phyloP scores from a whole-genome alignment of 352 stramenopile species.

The Globisporangium recalcitrans region DNA sequence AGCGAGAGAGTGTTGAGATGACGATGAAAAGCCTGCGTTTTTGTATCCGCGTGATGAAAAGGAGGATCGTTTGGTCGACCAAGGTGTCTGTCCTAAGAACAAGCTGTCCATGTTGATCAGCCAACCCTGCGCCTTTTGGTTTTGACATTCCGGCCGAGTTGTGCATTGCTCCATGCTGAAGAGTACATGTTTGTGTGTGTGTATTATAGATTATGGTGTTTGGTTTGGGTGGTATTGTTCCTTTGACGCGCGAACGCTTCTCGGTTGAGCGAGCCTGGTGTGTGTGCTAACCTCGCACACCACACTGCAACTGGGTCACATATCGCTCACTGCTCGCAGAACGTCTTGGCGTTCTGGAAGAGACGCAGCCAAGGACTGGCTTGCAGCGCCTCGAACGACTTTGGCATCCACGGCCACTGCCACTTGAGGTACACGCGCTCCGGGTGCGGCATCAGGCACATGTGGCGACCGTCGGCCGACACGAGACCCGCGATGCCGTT shows the following conservation, averaged over 20 bases:
- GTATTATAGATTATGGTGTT: background rate
- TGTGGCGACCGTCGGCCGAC: constrained; percentile 95
- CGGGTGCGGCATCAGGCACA: constrained; percentile 99
- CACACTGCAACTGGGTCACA: background rate
- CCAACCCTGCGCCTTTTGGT: background rate
- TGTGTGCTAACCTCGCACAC: background rate
- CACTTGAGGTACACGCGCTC: constrained; percentile 97
- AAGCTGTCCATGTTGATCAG: background rate
- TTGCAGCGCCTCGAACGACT: constrained; percentile 69
- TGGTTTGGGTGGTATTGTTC: background rate
- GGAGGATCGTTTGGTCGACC: background rate
- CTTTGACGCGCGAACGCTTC: too few relatives aligned
- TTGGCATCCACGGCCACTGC: constrained; percentile 96
- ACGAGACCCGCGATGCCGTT: constrained; percentile 95
- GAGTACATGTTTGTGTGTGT: too few relatives aligned
- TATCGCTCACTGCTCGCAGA: constrained; percentile 83
- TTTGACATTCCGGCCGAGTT: too few relatives aligned
- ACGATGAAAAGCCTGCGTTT: background rate
- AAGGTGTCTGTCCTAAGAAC: background rate
- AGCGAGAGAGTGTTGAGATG: background rate
- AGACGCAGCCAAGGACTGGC: constrained; percentile 96
- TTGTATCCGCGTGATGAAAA: background rate
- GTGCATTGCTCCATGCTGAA: background rate
- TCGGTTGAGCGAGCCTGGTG: too few relatives aligned
- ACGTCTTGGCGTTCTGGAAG: constrained; percentile 98